phyloP scores from a whole-genome alignment of 495 filamentous ascomycete genomes.

The Tuber microsphaerosporum region DNA sequence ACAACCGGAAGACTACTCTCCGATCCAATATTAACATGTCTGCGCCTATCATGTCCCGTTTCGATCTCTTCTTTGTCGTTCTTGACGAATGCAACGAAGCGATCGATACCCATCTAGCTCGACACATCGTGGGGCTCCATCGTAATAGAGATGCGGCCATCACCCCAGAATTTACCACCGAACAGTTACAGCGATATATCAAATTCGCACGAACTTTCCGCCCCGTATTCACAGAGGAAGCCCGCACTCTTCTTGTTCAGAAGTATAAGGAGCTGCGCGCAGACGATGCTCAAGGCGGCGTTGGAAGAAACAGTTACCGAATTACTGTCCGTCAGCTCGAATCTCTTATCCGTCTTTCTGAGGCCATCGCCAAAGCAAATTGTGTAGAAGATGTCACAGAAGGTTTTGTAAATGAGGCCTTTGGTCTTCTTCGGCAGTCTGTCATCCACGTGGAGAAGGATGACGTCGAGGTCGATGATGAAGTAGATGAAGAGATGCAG shows the following conservation, averaged over 20 bases:
- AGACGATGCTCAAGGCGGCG: constrained; percentile 89
- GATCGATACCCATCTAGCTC: constrained; percentile 80
- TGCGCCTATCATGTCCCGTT: constrained; percentile 97
- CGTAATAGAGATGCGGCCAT: constrained; percentile 85
- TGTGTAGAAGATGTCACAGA: constrained; percentile 86
- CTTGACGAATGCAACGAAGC: constrained; percentile 92
- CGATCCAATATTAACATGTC: constrained; percentile 96
- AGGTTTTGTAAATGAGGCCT: constrained; percentile 83
- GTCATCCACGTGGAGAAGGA: constrained; percentile 98
- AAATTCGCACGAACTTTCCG: constrained; percentile 92
- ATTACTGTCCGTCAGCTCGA: constrained; percentile 96
- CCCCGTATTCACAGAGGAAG: constrained; percentile 83
- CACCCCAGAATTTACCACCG: constrained; percentile 85
- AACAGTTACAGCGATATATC: constrained; percentile 95
- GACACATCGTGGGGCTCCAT: constrained; percentile 93
- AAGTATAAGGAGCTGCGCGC: constrained; percentile 94
- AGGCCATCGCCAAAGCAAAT: constrained; percentile 94
- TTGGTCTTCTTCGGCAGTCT: constrained; percentile 76
- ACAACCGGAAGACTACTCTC: constrained; percentile 90
- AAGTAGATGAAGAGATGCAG: constrained; percentile 62
- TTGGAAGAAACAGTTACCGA: constrained; percentile 86
- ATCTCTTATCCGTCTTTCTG: constrained; percentile 84
- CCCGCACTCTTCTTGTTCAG: constrained; percentile 73
- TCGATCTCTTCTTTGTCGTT: constrained; percentile 98
- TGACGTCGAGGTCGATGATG: constrained; percentile 91